These are phyloP conservation scores for Sporothrix euskadiensis DNA, from an alignment of 2,329 filamentous ascomycete species.

Conservation along the genomic window DNA sequence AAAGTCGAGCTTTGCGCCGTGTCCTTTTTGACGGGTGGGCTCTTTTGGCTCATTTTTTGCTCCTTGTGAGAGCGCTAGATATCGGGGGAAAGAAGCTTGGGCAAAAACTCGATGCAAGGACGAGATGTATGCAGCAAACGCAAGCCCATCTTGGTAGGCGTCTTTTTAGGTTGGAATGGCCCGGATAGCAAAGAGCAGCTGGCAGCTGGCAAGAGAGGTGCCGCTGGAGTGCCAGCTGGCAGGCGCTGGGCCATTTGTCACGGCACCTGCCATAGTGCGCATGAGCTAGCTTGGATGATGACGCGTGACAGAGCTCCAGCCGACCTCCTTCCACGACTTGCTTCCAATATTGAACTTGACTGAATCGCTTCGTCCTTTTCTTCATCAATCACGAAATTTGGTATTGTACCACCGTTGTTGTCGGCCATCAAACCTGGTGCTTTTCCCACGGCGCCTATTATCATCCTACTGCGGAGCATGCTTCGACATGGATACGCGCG, in stretches of 20 bases:
- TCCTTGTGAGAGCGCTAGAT: slow-evolving; percentile 1
- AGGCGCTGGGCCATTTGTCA: slow-evolving; percentile 13
- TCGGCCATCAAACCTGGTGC: not conserved
- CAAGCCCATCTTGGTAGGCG: not conserved
- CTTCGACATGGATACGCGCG: slow-evolving; percentile 22
- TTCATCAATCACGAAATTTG: not conserved
- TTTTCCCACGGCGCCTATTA: not conserved
- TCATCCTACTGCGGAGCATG: not conserved
- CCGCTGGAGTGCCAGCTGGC: slow-evolving; percentile 16
- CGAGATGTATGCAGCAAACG: not conserved
- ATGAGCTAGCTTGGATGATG: slow-evolving; percentile 4
- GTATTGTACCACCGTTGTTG: not conserved
- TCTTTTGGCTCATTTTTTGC: not conserved
- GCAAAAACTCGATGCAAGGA: slow-evolving; percentile 1
- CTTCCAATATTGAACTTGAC: not conserved
- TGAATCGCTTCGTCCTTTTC: not conserved
- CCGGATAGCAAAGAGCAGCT: slow-evolving; percentile 14
- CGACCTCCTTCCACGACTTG: not conserved
- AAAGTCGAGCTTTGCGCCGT: not conserved
- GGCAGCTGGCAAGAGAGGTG: not conserved
- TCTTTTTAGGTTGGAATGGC: not conserved
- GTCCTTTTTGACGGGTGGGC: slow-evolving; percentile 16
- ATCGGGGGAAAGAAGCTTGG: slow-evolving; percentile 11
- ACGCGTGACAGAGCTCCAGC: slow-evolving; percentile 21
- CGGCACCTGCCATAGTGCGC: not conserved